Conservation (phyloP, 768 basidiomycete genomes). For the Boletus vermiculosoides region DNA sequence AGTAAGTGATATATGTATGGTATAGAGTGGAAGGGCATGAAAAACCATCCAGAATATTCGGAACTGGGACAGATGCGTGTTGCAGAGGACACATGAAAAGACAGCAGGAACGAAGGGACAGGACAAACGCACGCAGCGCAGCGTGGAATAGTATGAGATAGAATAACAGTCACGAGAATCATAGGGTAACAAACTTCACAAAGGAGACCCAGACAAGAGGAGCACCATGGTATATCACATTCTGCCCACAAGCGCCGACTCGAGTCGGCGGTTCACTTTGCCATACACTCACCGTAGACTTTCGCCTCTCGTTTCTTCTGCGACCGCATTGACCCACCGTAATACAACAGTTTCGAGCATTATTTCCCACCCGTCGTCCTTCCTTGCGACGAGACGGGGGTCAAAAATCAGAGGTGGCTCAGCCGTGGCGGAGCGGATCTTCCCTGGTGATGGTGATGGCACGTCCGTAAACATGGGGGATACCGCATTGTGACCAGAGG, state of each 20-base stretch:
- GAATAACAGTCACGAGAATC: slow-evolving; percentile 3
- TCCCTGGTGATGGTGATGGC: slow-evolving; percentile 33
- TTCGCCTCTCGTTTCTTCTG: slow-evolving; percentile 60
- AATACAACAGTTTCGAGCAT: slow-evolving; percentile 68
- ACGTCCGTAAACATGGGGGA: slow-evolving; percentile 1
- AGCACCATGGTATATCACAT: neutral
- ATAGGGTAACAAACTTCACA: slow-evolving; percentile 6
- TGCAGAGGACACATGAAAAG: neutral
- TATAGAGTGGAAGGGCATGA: slow-evolving; percentile 2
- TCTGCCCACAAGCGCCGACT: neutral
- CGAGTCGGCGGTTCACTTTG: neutral
- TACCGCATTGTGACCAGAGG: slow-evolving; percentile 7
- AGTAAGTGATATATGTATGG: slow-evolving; percentile 13
- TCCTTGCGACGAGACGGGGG: slow-evolving; percentile 66
- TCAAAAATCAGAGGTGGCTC: slow-evolving; percentile 66
- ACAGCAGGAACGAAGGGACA: neutral
- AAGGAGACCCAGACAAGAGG: slow-evolving; percentile 1
- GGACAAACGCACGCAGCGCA: slow-evolving; percentile 4
- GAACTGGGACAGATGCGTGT: slow-evolving; percentile 2
- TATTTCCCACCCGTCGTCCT: slow-evolving; percentile 75
- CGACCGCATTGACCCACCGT: slow-evolving; percentile 66
- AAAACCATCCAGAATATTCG: slow-evolving; percentile 3
- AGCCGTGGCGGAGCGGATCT: slow-evolving; percentile 37
- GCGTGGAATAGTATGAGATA: slow-evolving; percentile 16
- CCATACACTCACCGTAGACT: slow-evolving; percentile 17